These are phyloP conservation scores for Ascoidea asiatica DNA, from an alignment of 805 yeast species.

Conservation along the genomic window DNA sequence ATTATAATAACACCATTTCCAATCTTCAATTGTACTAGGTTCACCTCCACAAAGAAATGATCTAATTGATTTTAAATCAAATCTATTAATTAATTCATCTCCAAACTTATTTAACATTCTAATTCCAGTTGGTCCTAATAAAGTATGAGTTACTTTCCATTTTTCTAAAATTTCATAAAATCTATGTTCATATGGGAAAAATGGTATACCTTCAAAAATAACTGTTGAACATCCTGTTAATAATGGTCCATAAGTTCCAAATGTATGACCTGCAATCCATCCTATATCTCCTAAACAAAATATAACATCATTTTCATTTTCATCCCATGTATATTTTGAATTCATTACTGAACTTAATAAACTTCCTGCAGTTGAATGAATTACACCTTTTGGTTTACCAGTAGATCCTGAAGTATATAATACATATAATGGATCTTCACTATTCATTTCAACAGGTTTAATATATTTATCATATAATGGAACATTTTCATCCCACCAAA, in stretches of 20 bases:
- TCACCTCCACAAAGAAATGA: constrained; percentile 73
- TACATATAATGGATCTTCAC: constrained; percentile 70
- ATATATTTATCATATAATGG: constrained; percentile 50
- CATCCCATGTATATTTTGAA: constrained; percentile 62
- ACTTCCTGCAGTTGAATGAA: constrained; percentile 70
- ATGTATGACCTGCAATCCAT: constrained; percentile 83
- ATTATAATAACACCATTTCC: constrained; percentile 72
- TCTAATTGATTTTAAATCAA: constrained; percentile 50
- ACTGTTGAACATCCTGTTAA: constrained; percentile 62
- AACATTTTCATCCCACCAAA: constrained; percentile 64
- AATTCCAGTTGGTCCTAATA: constrained; percentile 74
- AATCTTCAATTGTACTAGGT: constrained; percentile 71
- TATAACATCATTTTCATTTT: constrained; percentile 55
- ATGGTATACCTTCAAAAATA: constrained; percentile 77
- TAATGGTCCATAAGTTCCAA: constrained; percentile 70
- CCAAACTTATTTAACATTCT: constrained; percentile 67
- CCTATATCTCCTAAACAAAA: constrained; percentile 86
- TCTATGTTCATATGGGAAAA: constrained; percentile 70
- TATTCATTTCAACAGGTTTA: constrained; percentile 57
- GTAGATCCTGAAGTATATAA: constrained; percentile 79
- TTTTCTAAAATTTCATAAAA: constrained; percentile 66
- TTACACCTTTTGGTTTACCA: constrained; percentile 79
- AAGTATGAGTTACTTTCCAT: constrained; percentile 62
- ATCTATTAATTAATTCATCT: constrained; percentile 40
- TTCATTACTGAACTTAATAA: constrained; percentile 60